A percentile compares a stretch with the other conserved stretches of the same genome.
Evolutionary conservation across 2,329 filamentous ascomycete species (phyloP).

Genomic region (Mycosphaerella sp.): DNA sequence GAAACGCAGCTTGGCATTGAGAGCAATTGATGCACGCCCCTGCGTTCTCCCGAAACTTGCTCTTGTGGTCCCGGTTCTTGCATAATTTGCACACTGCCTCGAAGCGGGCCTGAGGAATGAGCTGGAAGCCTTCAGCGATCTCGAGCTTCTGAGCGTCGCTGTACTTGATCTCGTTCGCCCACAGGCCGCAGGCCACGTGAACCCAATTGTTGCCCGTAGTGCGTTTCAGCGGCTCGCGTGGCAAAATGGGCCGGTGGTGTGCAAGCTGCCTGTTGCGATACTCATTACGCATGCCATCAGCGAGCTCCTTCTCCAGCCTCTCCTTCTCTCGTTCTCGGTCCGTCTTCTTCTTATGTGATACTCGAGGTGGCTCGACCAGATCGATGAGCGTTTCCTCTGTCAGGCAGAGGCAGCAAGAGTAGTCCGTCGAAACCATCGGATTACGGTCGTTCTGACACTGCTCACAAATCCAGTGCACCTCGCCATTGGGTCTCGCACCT

Average conservation of each 20-base stretch:
- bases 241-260: slow-evolving; percentile 72
- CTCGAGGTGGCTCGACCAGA: slow-evolving; percentile 74
- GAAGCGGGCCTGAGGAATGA: slow-evolving; percentile 66
- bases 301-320: slow-evolving; percentile 74
- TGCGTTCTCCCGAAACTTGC: slow-evolving; percentile 26
- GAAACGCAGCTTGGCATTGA: slow-evolving; percentile 64
- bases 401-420: slow-evolving; percentile 88
- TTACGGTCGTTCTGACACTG: slow-evolving; percentile 93
- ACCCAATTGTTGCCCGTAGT: slow-evolving; percentile 98
- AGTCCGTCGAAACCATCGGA: slow-evolving; percentile 85
- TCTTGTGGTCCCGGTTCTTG: slow-evolving; percentile 51
- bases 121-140: slow-evolving; percentile 82
- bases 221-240: slow-evolving; percentile 84
- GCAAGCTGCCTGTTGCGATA: slow-evolving; percentile 80
- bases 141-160: slow-evolving; percentile 75
- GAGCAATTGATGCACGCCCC: slow-evolving; percentile 82
- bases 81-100: slow-evolving; percentile 79
- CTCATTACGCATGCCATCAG: slow-evolving; percentile 69
- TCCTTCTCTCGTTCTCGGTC: slow-evolving; percentile 90
- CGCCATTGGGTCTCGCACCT: slow-evolving; percentile 46
- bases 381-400: slow-evolving; percentile 75
- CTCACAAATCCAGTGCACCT: slow-evolving; percentile 84
- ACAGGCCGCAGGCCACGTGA: slow-evolving; percentile 87
- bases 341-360: slow-evolving; percentile 78
- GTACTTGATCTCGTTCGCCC: slow-evolving; percentile 89